Conservation (phyloP, 768 basidiomycete genomes). For the Imleria badia region DNA sequence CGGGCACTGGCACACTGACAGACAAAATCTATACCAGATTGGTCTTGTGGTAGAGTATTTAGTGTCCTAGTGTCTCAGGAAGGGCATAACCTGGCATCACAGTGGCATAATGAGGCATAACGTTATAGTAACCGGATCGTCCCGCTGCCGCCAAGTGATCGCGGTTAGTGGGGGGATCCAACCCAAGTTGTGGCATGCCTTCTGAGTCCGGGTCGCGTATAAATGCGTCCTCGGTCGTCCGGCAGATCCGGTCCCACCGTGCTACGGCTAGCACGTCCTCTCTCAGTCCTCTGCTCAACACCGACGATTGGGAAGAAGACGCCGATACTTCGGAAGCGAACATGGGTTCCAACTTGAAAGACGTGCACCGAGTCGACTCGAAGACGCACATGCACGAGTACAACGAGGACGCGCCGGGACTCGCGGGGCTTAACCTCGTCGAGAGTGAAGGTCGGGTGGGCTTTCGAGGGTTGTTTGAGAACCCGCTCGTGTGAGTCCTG, state of each 20-base stretch:
- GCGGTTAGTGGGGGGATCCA: not conserved
- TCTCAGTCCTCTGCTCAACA: slow-evolving; percentile 6
- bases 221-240: slow-evolving; percentile 4
- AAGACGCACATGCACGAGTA: not conserved
- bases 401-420: not conserved
- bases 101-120: not conserved
- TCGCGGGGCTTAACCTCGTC: slow-evolving; percentile 10
- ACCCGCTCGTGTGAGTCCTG: slow-evolving; percentile 26
- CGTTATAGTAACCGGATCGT: not conserved
- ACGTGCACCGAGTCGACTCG: not conserved
- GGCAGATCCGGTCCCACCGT: not conserved
- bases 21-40: not conserved
- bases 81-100: too few relatives aligned
- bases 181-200: not conserved
- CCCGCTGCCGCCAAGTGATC: not conserved
- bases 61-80: too few relatives aligned
- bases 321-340: not conserved
- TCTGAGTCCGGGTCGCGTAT: slow-evolving; percentile 9
- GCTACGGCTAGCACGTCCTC: slow-evolving; percentile 16
- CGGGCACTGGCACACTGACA: too few relatives aligned
- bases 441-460: slow-evolving; percentile 23
- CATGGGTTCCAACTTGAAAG: slow-evolving; percentile 9
- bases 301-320: slow-evolving; percentile 9
- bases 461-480: slow-evolving; percentile 29
- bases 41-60: not conserved